phyloP scores from a whole-genome alignment of 441 rosid species.

The Daphne laureola region DNA sequence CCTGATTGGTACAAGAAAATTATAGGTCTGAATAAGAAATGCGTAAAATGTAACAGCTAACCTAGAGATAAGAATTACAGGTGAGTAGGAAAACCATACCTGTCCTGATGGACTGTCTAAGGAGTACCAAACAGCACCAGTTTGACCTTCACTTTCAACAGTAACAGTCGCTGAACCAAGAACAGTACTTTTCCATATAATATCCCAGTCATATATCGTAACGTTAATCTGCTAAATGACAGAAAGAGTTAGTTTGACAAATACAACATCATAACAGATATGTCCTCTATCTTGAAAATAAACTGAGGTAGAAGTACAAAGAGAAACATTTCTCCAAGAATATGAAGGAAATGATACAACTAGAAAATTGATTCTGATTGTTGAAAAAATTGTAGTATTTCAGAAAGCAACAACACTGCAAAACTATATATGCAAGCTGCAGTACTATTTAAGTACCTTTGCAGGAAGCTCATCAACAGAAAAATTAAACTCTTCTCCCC shows the following conservation, averaged over 20 bases:
- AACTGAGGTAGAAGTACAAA: background rate
- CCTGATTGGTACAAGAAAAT: slow-evolving; percentile 37
- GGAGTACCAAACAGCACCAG: slow-evolving; percentile 80
- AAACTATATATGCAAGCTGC: too few relatives aligned
- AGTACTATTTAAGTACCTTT: slow-evolving; percentile 38
- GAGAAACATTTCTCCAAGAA: too few relatives aligned
- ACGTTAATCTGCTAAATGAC: slow-evolving; percentile 59
- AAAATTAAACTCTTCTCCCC: slow-evolving; percentile 99
- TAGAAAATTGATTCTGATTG: too few relatives aligned
- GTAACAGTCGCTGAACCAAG: slow-evolving; percentile 90
- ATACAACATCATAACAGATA: background rate
- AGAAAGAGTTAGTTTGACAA: slow-evolving; percentile 8
- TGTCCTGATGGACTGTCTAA: slow-evolving; percentile 94
- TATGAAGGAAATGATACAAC: too few relatives aligned
- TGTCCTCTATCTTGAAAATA: slow-evolving; percentile 6
- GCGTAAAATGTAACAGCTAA: slow-evolving; percentile 8
- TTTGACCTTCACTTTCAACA: slow-evolving; percentile 87
- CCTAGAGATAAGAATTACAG: slow-evolving; percentile 9
- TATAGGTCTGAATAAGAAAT: slow-evolving; percentile 15
- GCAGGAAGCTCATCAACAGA: slow-evolving; percentile 87
- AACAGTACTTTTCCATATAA: slow-evolving; percentile 95
- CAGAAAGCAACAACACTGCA: too few relatives aligned
- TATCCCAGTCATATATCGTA: slow-evolving; percentile 98
- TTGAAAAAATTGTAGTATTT: too few relatives aligned
- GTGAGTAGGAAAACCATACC: slow-evolving; percentile 30